Conservation (phyloP, 2,329 filamentous ascomycete genomes). For the Talaromyces sp. region DNA sequence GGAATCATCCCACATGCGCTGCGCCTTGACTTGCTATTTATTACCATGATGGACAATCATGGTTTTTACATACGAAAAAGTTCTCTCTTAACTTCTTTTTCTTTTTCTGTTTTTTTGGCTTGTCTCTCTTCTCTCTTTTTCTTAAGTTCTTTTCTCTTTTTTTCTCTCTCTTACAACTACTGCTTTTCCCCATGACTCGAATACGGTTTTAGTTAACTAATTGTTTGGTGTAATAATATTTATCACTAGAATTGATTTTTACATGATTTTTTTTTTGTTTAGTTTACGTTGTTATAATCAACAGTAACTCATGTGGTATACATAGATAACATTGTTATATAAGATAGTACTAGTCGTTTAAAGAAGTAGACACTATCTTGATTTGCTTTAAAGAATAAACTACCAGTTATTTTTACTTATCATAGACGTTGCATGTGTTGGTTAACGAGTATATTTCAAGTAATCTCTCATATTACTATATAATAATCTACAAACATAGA, state of each 20-base stretch:
- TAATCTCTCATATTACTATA: no score
- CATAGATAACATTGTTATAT: no score
- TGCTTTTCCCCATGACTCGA: conserved; percentile 4
- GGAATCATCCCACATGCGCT: not conserved
- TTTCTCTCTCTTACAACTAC: conserved; percentile 1
- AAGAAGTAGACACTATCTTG: no score
- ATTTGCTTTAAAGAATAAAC: no score
- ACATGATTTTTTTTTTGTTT: not conserved
- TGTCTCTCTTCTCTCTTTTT: not conserved
- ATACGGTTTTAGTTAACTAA: not conserved
- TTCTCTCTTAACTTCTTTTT: not conserved
- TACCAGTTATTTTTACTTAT: no score
- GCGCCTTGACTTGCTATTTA: not conserved
- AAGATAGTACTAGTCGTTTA: no score
- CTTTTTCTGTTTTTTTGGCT: not conserved
- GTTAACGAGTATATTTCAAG: no score
- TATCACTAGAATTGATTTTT: not conserved
- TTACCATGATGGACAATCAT: not conserved
- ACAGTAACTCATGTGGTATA: not conserved
- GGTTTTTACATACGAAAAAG: not conserved
- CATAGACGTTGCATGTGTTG: no score
- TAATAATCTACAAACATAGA: no score
- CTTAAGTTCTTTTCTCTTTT: conserved; percentile 12
- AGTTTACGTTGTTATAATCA: not conserved
- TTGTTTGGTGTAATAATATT: not conserved